phyloP scores from a whole-genome alignment of 345 rosid genomes.

The Tarenaya hassleriana region DNA sequence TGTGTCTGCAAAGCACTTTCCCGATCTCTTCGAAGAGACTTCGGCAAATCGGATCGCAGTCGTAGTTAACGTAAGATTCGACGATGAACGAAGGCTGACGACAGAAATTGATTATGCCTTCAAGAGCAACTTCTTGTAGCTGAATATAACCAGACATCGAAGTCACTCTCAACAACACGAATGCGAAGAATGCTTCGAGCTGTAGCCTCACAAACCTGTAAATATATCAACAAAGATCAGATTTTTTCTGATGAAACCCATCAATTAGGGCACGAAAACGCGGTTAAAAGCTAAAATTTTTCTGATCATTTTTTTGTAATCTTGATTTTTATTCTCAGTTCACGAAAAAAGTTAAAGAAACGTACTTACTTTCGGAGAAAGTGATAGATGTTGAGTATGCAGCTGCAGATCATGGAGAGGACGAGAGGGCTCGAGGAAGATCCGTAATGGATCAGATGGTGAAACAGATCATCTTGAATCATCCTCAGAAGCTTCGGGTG shows the following conservation, averaged over 20 bases:
- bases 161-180: constrained; percentile 51
- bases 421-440: constrained; percentile 63
- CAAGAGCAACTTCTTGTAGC: constrained; percentile 80
- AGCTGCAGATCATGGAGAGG: constrained; percentile 82
- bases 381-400: constrained; percentile 73
- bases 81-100: constrained; percentile 70
- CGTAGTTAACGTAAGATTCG: constrained; percentile 81
- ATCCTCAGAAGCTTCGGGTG: constrained; percentile 71
- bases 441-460: constrained; percentile 83
- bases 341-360: background rate
- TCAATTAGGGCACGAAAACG: too few species aligned
- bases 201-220: constrained; percentile 75
- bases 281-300: background rate
- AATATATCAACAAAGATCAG: background rate
- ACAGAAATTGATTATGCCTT: constrained; percentile 77
- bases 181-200: constrained; percentile 81
- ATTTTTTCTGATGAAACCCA: too few species aligned
- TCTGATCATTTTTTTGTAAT: too few species aligned
- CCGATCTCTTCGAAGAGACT: constrained; percentile 69
- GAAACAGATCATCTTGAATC: constrained; percentile 79
- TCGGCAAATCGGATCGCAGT: constrained; percentile 61
- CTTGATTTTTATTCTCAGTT: too few species aligned
- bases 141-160: constrained; percentile 38
- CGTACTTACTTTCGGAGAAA: constrained; percentile 65
- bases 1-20: constrained; percentile 72